These are phyloP conservation scores for Xylaria hypoxylon DNA, from an alignment of 2,329 filamentous ascomycete species.

Conservation along the genomic window DNA sequence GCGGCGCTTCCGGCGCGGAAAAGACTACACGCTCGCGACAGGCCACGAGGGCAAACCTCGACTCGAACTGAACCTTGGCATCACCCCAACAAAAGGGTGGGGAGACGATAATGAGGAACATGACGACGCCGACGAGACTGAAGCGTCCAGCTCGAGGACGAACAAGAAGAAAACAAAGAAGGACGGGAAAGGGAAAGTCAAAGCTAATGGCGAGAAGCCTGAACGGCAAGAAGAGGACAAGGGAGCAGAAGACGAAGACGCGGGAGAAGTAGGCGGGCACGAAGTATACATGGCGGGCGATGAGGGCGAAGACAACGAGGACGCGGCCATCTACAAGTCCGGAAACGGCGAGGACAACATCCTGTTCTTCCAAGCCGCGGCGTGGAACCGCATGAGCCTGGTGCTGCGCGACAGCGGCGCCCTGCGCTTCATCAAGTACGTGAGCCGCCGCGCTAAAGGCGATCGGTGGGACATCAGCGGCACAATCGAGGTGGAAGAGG, in stretches of 20 bases:
- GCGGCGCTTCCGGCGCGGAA: constrained; percentile 84
- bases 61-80: constrained; percentile 85
- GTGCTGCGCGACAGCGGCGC: constrained; percentile 88
- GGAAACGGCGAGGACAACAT: constrained; percentile 79
- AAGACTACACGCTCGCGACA: constrained; percentile 94
- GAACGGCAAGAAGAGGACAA: constrained; percentile 48
- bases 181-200: constrained; percentile 44
- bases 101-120: constrained; percentile 74
- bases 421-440: constrained; percentile 96
- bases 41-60: constrained; percentile 82
- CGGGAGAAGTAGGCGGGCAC: constrained; percentile 76
- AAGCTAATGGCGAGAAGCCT: constrained; percentile 49
- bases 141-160: constrained; percentile 44
- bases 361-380: constrained; percentile 70
- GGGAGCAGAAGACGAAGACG: constrained; percentile 53
- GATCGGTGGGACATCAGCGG: constrained; percentile 94
- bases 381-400: constrained; percentile 92
- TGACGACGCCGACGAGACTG: constrained; percentile 58
- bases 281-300: constrained; percentile 96
- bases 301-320: constrained; percentile 71
- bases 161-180: constrained; percentile 54
- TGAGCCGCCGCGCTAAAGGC: constrained; percentile 82
- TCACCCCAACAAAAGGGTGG: constrained; percentile 90
- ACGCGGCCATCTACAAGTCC: constrained; percentile 89
- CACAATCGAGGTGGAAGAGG: constrained; percentile 76